Evolutionary conservation across 2,329 filamentous ascomycete genomes (phyloP).

Genomic region (Eurotiales sp.): DNA sequence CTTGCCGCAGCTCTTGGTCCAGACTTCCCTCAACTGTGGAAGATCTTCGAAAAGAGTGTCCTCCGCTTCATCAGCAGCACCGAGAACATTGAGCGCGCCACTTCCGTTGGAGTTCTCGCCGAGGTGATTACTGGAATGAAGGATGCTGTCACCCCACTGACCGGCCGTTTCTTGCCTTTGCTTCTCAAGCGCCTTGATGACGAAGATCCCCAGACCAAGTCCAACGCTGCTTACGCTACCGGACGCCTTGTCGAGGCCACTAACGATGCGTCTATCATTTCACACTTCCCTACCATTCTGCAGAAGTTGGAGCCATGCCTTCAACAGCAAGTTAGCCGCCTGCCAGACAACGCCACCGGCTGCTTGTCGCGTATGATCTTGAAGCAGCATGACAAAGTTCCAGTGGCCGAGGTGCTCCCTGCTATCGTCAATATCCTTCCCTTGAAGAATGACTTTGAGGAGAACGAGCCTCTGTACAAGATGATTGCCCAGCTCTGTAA

Average conservation of each 20-base stretch:
- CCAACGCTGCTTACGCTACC: conserved; percentile 88
- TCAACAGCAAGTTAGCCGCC: conserved; percentile 69
- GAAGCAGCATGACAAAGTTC: conserved; percentile 77
- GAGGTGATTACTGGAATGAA: conserved; percentile 87
- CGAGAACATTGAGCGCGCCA: conserved; percentile 82
- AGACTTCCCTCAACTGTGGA: conserved; percentile 84
- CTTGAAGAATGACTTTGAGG: conserved; percentile 88
- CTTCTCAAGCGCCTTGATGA: conserved; percentile 84
- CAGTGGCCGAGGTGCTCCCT: conserved; percentile 76
- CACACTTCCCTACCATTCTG: conserved; percentile 73
- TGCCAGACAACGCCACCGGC: conserved; percentile 89
- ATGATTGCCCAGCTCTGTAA: conserved; percentile 84
- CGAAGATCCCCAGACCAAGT: conserved; percentile 87
- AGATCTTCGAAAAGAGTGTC: conserved; percentile 89
- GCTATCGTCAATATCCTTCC: conserved; percentile 75
- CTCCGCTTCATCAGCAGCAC: conserved; percentile 82
- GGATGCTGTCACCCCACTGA: conserved; percentile 75
- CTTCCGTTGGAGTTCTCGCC: conserved; percentile 85
- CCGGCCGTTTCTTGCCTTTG: conserved; percentile 69
- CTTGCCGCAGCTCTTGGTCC: conserved; percentile 76
- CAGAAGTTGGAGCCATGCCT: conserved; percentile 82
- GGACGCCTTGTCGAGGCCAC: conserved; percentile 83
- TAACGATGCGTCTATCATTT: conserved; percentile 65
- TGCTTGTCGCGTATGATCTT: conserved; percentile 91
- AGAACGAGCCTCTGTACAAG: conserved; percentile 90